Percentiles rank a stretch among this genome's conserved stretches.
phyloP scores from a whole-genome alignment of 148 eudicot species.

The Nepenthes gracilis region DNA sequence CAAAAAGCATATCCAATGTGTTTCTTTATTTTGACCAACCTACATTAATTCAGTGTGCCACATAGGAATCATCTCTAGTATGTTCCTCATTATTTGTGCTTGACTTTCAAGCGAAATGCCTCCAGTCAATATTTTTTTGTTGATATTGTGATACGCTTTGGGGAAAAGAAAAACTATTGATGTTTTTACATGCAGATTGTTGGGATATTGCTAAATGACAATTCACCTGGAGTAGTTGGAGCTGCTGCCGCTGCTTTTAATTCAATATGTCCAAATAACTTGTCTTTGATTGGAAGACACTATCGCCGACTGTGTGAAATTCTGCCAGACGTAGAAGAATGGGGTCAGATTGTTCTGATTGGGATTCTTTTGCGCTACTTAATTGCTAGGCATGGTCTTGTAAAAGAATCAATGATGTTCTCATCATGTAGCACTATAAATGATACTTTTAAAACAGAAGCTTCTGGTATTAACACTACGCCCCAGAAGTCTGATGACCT shows the following conservation, averaged over 20 bases:
- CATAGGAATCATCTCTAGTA: too few relatives aligned
- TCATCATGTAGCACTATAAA: conserved; percentile 25
- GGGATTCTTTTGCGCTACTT: conserved; percentile 78
- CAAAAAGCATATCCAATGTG: too few relatives aligned
- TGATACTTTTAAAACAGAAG: conserved; percentile 23
- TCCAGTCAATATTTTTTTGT: too few relatives aligned
- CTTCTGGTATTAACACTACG: conserved; percentile 15
- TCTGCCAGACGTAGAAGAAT: conserved; percentile 93
- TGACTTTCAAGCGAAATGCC: too few relatives aligned
- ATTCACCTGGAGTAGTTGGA: conserved; percentile 92
- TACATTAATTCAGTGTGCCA: too few relatives aligned
- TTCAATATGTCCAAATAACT: conserved; percentile 82
- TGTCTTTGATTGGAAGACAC: conserved; percentile 63
- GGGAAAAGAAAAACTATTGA: too few relatives aligned
- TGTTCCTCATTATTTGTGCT: too few relatives aligned
- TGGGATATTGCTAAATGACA: conserved; percentile 74
- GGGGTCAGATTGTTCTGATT: conserved; percentile 90
- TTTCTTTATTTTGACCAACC: too few relatives aligned
- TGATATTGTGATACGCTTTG: not conserved
- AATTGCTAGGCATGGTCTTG: conserved; percentile 94
- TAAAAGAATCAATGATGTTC: conserved; percentile 68
- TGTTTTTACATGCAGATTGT: conserved; percentile 55
- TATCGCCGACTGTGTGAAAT: conserved; percentile 66
- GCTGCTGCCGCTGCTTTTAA: conserved; percentile 94
- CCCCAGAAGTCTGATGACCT: conserved; percentile 20